Conservation (phyloP, 805 yeast genomes). For the Nematodospora valgi region DNA sequence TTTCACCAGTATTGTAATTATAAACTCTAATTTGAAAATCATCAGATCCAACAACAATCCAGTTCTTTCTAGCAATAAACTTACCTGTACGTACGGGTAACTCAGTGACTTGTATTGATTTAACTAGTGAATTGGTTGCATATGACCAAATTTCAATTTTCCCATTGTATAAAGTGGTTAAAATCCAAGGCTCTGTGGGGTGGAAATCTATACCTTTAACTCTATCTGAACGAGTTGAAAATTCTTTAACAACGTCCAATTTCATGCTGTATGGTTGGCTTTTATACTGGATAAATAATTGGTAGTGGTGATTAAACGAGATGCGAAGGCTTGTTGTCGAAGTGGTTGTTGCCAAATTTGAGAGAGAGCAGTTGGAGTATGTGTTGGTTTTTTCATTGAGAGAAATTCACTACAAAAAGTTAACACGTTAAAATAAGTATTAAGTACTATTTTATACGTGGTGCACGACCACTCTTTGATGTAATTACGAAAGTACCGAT, state of each 20-base stretch:
- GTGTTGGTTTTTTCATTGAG: neutral
- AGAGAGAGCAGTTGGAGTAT: neutral
- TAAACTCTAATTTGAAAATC: conserved; percentile 92
- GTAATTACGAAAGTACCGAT: too few relatives aligned
- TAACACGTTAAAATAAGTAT: neutral
- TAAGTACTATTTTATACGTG: neutral
- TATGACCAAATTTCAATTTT: conserved; percentile 91
- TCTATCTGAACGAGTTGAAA: conserved; percentile 90
- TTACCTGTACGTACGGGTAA: conserved; percentile 95
- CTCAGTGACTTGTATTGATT: conserved; percentile 91
- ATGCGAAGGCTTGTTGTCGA: too few relatives aligned
- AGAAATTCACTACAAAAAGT: conserved; percentile 3
- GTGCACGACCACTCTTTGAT: too few relatives aligned
- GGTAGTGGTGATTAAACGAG: too few relatives aligned
- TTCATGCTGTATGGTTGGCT: conserved; percentile 23
- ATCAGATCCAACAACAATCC: conserved; percentile 96
- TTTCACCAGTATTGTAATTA: conserved; percentile 94
- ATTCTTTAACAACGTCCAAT: conserved; percentile 62
- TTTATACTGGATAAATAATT: too few relatives aligned
- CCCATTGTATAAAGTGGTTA: conserved; percentile 89
- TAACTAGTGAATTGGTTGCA: conserved; percentile 79
- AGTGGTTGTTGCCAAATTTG: too few relatives aligned
- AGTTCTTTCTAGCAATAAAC: conserved; percentile 92
- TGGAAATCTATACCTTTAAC: conserved; percentile 98
- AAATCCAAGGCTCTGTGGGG: conserved; percentile 96